phyloP scores from a whole-genome alignment of 2,329 filamentous ascomycete genomes.

The Ascochyta rabiei region DNA sequence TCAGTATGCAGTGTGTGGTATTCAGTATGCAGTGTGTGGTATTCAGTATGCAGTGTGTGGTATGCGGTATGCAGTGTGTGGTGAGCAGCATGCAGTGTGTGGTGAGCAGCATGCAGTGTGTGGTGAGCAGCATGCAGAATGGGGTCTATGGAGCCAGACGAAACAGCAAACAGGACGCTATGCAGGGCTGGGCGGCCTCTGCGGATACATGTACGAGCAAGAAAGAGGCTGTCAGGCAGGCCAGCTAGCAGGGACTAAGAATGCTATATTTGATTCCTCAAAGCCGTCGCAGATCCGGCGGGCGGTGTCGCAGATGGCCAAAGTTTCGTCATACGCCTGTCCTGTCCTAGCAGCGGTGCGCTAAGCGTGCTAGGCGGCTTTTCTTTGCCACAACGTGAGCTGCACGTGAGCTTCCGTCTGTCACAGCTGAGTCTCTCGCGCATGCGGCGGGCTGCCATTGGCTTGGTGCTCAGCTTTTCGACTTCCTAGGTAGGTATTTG shows the following conservation, averaged over 20 bases:
- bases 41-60: too few species aligned
- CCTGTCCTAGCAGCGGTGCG: conserved; percentile 10
- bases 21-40: too few species aligned
- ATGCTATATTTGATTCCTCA: conserved; percentile 32
- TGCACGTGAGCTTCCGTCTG: too few species aligned
- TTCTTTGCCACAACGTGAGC: conserved; percentile 28
- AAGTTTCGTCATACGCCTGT: conserved; percentile 18
- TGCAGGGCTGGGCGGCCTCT: conserved; percentile 19
- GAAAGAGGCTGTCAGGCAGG: conserved; percentile 15
- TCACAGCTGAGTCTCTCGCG: neutral
- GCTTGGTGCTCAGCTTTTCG: conserved; percentile 3
- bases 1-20: too few species aligned
- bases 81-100: too few species aligned
- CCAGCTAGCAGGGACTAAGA: conserved; percentile 21
- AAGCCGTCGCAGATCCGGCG: conserved; percentile 33
- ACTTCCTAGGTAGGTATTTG: conserved; percentile 11
- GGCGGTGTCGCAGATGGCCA: conserved; percentile 23
- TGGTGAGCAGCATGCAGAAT: too few species aligned
- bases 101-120: conserved; percentile 22
- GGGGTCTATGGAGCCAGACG: conserved; percentile 7
- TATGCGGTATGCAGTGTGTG: too few species aligned
- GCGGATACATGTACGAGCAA: conserved; percentile 20
- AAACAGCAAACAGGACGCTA: conserved; percentile 32
- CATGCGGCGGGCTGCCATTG: neutral
- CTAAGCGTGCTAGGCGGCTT: conserved; percentile 9